Evolutionary conservation across 306 rosid species (phyloP), one percentile per base, ranked within the genome.

Genomic region (Rubus idaeus): DNA sequence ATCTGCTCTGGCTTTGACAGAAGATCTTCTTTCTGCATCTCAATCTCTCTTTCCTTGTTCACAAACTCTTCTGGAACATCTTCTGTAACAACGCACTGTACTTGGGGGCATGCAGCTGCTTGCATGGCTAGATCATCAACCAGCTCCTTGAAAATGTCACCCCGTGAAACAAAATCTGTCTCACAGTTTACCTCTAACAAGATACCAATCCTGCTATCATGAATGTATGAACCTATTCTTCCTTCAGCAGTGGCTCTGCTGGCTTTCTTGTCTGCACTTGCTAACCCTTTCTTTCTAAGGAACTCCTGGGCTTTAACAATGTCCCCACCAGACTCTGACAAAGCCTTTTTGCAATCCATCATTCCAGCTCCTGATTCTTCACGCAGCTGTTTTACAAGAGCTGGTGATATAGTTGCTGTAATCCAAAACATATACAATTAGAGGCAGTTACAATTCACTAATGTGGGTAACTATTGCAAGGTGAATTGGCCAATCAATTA

Each of bases 321-420:
- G 87, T 91, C 96, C 13, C 98, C 96, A 47, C 83, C 96, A 47
- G 91, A 87, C 86, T 92, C 98, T 0, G 93, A 77, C 51, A 96
- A 84, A 45, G 98, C 96, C 1, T 86, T 92, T 84, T 96, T 96
- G 94, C 99, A 96, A 80, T 96, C 98, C 99, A 96, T 96, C 99
- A 96, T 96, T 86, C 99, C 98, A 56, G 99, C 99, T 75, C 99
- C 99, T 5, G 97, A 91, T 79, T 96, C 99, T 45, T 93, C 99
- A 47, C 98, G 97, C 40, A 94, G 93, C 79, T 94, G 92, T 89
- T 90, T 94, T 81, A 94, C 97, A 75, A 94, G 96, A 73, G 91
- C 90, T 5, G 97, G 91, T 78, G 98, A 90, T 88, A 96, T 87
- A 78, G 88, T 79, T 72, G 91, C 97, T 92, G 92, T 75, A 79